Conservation (phyloP, 345 rosid species). For the Hibiscus trionum region DNA sequence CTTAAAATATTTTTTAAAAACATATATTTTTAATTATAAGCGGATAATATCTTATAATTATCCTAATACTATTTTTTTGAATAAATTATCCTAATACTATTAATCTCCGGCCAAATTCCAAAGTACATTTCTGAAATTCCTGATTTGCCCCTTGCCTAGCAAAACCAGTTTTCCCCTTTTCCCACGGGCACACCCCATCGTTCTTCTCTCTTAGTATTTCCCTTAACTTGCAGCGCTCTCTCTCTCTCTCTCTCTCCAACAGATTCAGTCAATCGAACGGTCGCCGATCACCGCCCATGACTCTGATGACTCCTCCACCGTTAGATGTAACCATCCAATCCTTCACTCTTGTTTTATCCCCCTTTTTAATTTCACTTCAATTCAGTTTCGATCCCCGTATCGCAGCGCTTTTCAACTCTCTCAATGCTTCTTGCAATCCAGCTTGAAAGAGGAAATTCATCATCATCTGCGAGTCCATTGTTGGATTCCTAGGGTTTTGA, state of each 20-base stretch:
- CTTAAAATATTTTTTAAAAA: too few species aligned
- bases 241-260: background rate
- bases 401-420: background rate
- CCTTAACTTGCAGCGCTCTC: background rate
- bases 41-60: too few species aligned
- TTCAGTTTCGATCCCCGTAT: background rate
- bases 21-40: too few species aligned
- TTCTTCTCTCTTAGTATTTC: background rate
- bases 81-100: too few species aligned
- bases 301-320: conserved; percentile 76
- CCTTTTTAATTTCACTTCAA: background rate
- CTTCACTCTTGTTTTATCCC: background rate
- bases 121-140: background rate
- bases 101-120: background rate
- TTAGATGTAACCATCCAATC: conserved; percentile 47
- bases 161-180: background rate
- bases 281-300: conserved; percentile 40
- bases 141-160: background rate
- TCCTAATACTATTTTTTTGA: too few species aligned
- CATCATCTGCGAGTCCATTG: background rate
- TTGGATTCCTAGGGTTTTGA: background rate
- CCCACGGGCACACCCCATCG: background rate
- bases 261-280: conserved; percentile 29
- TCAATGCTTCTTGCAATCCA: background rate
- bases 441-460: background rate